Conservation (phyloP, 2,329 filamentous ascomycete genomes). For the Aspergillus quadrilineatus region DNA sequence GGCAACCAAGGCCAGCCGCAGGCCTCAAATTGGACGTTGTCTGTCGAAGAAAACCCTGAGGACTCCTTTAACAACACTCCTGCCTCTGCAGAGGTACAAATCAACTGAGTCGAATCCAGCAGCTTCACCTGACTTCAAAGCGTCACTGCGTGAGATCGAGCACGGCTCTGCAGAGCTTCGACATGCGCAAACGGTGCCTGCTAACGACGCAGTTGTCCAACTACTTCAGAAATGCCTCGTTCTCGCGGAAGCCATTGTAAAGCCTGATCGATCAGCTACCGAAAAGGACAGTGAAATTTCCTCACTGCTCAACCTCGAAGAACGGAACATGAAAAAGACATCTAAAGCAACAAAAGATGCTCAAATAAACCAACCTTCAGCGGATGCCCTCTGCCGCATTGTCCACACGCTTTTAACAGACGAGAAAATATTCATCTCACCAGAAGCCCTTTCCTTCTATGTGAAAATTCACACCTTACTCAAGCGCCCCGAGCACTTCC, state of each 20-base stretch:
- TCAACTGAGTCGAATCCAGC: constrained; percentile 18
- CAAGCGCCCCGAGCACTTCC: constrained; percentile 71
- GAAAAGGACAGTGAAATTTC: constrained; percentile 39
- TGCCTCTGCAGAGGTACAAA: constrained; percentile 16
- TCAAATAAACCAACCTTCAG: constrained; percentile 36
- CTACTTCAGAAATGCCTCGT: constrained; percentile 38
- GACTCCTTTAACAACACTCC: constrained; percentile 5
- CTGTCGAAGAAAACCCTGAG: constrained; percentile 16
- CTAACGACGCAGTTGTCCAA: constrained; percentile 35
- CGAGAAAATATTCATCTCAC: constrained; percentile 76
- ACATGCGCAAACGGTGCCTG: constrained; percentile 31
- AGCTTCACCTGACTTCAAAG: constrained; percentile 17
- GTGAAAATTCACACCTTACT: constrained; percentile 73
- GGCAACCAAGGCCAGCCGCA: constrained; percentile 12
- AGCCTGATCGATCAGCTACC: constrained; percentile 24
- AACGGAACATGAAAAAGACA: constrained; percentile 32
- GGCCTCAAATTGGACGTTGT: constrained; percentile 18
- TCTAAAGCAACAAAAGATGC: constrained; percentile 27
- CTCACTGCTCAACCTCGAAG: constrained; percentile 42
- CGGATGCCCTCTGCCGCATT: constrained; percentile 50
- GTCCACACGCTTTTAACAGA: constrained; percentile 72
- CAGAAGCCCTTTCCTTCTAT: constrained; percentile 69
- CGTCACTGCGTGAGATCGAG: constrained; percentile 32
- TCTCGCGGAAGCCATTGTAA: constrained; percentile 32
- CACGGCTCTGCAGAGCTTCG: constrained; percentile 30